These are phyloP conservation scores for Mollisiaceae sp. DNA, from an alignment of 2,329 filamentous ascomycete species.

Conservation along the genomic window DNA sequence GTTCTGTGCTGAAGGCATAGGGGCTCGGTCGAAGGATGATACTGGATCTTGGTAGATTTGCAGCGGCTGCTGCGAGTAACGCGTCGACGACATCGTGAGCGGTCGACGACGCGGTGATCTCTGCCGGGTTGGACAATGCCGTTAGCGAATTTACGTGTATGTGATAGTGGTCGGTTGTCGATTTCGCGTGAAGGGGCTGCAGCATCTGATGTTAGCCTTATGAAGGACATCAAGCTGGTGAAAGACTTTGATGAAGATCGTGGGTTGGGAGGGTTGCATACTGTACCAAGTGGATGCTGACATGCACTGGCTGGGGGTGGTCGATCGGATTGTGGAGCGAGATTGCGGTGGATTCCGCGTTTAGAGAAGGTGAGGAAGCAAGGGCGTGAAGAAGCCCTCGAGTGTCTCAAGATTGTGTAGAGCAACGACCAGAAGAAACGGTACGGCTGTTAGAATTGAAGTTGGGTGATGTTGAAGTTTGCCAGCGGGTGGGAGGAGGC, in stretches of 20 bases:
- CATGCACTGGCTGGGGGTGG: conserved; percentile 38
- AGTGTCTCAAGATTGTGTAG: conserved; percentile 11
- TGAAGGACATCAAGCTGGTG: conserved; percentile 24
- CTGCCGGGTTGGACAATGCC: conserved; percentile 3
- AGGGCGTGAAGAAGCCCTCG: conserved; percentile 30
- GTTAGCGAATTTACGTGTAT: conserved; percentile 31
- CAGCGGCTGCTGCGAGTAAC: conserved; percentile 55
- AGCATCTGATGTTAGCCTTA: conserved; percentile 33
- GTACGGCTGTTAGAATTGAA: conserved; percentile 12
- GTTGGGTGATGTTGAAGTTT: conserved; percentile 17
- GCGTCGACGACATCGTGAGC: conserved; percentile 57
- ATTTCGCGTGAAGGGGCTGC: conserved; percentile 45
- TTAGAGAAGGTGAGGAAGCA: conserved; percentile 33
- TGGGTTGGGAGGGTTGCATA: conserved; percentile 35
- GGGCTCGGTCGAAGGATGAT: conserved; percentile 46
- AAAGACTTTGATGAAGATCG: conserved; percentile 30
- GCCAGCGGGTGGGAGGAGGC: conserved; percentile 9
- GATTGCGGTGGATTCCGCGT: conserved; percentile 40
- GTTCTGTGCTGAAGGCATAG: conserved; percentile 40
- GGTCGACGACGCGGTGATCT: conserved; percentile 35
- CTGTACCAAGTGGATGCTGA: conserved; percentile 36
- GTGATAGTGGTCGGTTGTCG: conserved; percentile 63
- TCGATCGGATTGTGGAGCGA: conserved; percentile 42
- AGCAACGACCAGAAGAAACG: conserved; percentile 7
- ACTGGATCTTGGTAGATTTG: conserved; percentile 64